Conservation (phyloP, 768 basidiomycete species). For the Galerina sulciceps region DNA sequence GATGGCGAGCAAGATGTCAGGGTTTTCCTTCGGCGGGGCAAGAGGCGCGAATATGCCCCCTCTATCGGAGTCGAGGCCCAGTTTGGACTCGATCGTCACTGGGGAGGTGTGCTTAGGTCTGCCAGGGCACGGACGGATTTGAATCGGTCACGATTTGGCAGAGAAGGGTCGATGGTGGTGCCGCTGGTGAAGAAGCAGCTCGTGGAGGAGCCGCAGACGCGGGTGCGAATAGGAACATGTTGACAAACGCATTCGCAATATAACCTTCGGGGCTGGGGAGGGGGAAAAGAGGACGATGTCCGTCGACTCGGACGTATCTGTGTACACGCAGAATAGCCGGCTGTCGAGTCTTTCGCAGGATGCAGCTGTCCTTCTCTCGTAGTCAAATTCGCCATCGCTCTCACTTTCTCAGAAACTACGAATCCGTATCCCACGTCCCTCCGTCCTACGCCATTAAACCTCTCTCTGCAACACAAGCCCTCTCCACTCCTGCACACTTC, state of each 20-base stretch:
- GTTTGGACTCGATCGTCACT: not conserved
- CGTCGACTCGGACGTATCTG: constrained; percentile 36
- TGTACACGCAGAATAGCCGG: constrained; percentile 39
- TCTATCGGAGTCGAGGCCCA: not conserved
- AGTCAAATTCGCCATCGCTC: not conserved
- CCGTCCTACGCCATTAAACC: constrained; percentile 34
- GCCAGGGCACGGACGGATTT: not conserved
- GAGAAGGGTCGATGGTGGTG: not conserved
- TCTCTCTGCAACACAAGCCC: constrained; percentile 19
- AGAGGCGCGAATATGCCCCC: not conserved
- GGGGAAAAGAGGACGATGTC: constrained; percentile 23
- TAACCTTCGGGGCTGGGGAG: no score
- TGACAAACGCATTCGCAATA: no score
- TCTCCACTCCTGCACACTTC: constrained; percentile 44
- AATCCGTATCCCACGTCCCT: no score
- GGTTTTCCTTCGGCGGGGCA: not conserved
- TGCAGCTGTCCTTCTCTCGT: not conserved
- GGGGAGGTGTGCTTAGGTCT: not conserved
- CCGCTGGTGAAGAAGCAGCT: not conserved
- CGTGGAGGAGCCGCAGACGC: no score
- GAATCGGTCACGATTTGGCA: not conserved
- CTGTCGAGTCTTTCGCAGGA: constrained; percentile 21
- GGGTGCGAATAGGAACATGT: no score
- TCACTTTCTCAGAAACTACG: no score
- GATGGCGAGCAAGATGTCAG: not conserved